Conservation (phyloP, 208 protist genomes). For the Phytomonas sp. region DNA sequence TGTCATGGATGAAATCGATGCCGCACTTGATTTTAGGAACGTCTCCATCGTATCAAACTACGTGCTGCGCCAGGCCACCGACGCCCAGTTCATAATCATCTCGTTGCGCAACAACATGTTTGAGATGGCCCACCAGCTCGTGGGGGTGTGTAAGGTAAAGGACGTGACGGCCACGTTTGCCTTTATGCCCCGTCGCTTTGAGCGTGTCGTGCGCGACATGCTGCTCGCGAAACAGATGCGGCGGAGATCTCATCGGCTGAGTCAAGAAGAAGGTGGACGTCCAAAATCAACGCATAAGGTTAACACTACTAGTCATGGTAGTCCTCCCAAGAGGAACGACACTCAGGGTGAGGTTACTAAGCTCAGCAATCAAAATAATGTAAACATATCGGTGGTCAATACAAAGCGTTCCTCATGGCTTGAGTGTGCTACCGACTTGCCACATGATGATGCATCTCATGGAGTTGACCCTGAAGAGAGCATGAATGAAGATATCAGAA, state of each 20-base stretch:
- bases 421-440: neutral
- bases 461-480: neutral
- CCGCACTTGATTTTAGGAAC: constrained; percentile 99
- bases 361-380: neutral
- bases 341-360: neutral
- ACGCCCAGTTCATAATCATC: constrained; percentile 99
- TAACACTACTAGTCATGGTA: neutral
- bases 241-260: neutral
- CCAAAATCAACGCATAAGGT: neutral
- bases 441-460: neutral
- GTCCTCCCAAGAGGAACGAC: neutral
- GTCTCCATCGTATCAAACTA: constrained; percentile 99
- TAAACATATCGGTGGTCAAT: neutral
- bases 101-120: constrained; percentile 98
- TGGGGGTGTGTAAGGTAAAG: constrained; percentile 99
- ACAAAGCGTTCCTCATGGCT: neutral
- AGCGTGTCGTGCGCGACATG: constrained; percentile 20
- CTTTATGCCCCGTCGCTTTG: constrained; percentile 91
- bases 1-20: constrained; percentile 99
- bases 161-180: constrained; percentile 96
- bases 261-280: neutral
- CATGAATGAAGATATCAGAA: neutral
- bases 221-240: constrained; percentile 4
- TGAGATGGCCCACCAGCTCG: constrained; percentile 95
- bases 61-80: constrained; percentile 96